These are phyloP conservation scores for Stephania japonica DNA, from an alignment of 164 flowering plant genomes.

Conservation along the genomic window DNA sequence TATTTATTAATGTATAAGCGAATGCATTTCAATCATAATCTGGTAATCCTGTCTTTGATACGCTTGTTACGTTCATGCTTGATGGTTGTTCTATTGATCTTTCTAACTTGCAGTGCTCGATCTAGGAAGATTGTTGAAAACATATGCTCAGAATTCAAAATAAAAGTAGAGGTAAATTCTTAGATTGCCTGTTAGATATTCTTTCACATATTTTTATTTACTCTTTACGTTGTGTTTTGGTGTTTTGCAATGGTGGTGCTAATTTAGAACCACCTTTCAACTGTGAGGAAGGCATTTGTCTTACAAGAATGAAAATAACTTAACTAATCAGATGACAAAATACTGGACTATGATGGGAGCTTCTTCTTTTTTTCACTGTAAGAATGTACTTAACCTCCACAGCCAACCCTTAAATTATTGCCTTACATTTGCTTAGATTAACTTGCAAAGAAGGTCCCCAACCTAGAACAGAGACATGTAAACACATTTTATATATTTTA, in stretches of 20 bases:
- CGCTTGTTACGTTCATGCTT: background rate
- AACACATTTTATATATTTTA: too few species aligned
- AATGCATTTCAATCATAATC: background rate
- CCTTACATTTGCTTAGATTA: too few species aligned
- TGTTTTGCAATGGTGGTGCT: background rate
- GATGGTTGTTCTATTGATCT: background rate
- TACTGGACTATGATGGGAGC: too few species aligned
- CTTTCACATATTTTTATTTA: background rate
- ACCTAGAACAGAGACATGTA: too few species aligned
- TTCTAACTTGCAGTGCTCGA: constrained; percentile 44
- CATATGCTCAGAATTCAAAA: constrained; percentile 51
- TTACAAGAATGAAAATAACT: too few species aligned
- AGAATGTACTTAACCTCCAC: too few species aligned
- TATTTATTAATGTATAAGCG: background rate
- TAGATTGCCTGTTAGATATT: background rate
- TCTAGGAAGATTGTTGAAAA: constrained; percentile 55
- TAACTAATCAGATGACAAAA: too few species aligned
- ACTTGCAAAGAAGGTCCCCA: too few species aligned
- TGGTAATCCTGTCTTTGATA: background rate
- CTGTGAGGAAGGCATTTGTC: too few species aligned
- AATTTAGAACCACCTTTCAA: too few species aligned
- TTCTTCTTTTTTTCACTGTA: too few species aligned
- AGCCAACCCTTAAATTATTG: too few species aligned
- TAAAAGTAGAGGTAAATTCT: constrained; percentile 53
- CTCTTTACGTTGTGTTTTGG: background rate